Evolutionary conservation across 352 stramenopile genomes (phyloP).

Genomic region (Phytopythium mirpurense): DNA sequence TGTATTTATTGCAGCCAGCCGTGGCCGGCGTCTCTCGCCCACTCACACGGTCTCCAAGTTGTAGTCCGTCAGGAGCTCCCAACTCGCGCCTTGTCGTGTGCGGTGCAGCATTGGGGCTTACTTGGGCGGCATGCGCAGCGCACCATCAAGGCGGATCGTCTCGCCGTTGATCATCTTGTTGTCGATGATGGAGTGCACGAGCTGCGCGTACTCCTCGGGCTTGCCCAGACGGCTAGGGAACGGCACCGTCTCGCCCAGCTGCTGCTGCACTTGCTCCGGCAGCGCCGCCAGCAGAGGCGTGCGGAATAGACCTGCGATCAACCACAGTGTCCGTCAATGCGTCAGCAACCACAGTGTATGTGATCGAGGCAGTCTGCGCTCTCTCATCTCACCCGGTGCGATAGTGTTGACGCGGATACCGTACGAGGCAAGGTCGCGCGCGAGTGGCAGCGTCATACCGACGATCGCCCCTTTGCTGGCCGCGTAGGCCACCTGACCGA

Average conservation of each 20-base stretch:
- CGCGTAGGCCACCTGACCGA: constrained; percentile 96
- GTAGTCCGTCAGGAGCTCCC: no score
- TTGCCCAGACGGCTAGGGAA: constrained; percentile 94
- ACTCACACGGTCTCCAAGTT: no score
- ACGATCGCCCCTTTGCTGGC: constrained; percentile 96
- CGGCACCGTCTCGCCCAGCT: constrained; percentile 93
- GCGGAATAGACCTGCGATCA: constrained; percentile 88
- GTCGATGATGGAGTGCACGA: constrained; percentile 94
- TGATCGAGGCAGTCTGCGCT: no score
- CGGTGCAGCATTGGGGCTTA: constrained; percentile 18
- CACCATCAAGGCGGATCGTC: constrained; percentile 96
- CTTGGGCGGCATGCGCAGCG: constrained; percentile 93
- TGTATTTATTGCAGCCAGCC: no score
- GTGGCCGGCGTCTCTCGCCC: no score
- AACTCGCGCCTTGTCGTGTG: no score
- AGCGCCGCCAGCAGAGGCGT: constrained; percentile 95
- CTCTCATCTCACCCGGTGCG: constrained; percentile 66
- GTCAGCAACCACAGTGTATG: not conserved
- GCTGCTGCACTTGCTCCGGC: constrained; percentile 91
- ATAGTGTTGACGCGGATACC: constrained; percentile 97
- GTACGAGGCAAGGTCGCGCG: constrained; percentile 90
- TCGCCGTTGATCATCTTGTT: constrained; percentile 99
- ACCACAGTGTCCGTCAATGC: not conserved
- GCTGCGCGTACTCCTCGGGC: constrained; percentile 93
- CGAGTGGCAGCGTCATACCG: constrained; percentile 96